Evolutionary conservation across 2,329 filamentous ascomycete species (phyloP).

Genomic region (Phialocephala sp.): DNA sequence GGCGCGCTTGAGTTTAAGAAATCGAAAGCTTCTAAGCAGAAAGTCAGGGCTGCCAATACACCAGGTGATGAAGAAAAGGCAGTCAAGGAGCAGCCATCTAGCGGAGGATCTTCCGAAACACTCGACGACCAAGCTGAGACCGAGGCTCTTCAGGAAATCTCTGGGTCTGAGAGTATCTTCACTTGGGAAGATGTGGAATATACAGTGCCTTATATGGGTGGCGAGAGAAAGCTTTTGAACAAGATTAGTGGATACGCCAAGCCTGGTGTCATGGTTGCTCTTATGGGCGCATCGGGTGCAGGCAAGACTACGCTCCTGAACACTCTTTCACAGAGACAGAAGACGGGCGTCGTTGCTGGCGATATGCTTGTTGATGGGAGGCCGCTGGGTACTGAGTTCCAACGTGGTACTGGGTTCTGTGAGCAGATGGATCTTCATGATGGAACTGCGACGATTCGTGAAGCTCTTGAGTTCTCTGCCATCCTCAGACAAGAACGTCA

Average conservation of each 20-base stretch:
- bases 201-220: constrained; percentile 71
- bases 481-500: constrained; percentile 64
- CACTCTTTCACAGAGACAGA: constrained; percentile 74
- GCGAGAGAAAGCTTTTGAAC: constrained; percentile 66
- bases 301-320: constrained; percentile 86
- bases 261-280: constrained; percentile 76
- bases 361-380: constrained; percentile 75
- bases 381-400: constrained; percentile 65
- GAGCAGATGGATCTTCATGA: constrained; percentile 77
- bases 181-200: constrained; percentile 76
- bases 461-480: constrained; percentile 73
- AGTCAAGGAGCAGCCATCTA: constrained; percentile 34
- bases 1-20: constrained; percentile 76
- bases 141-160: constrained; percentile 53
- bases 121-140: constrained; percentile 39
- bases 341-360: constrained; percentile 62
- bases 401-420: constrained; percentile 73
- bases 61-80: constrained; percentile 61
- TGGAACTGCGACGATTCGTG: constrained; percentile 68
- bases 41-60: constrained; percentile 50
- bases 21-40: constrained; percentile 63
- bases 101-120: constrained; percentile 43
- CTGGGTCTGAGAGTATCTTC: constrained; percentile 67
- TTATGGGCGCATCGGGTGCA: constrained; percentile 82
- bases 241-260: constrained; percentile 79